phyloP scores from a whole-genome alignment of 2,329 filamentous ascomycete genomes.

The Phoma sp. region DNA sequence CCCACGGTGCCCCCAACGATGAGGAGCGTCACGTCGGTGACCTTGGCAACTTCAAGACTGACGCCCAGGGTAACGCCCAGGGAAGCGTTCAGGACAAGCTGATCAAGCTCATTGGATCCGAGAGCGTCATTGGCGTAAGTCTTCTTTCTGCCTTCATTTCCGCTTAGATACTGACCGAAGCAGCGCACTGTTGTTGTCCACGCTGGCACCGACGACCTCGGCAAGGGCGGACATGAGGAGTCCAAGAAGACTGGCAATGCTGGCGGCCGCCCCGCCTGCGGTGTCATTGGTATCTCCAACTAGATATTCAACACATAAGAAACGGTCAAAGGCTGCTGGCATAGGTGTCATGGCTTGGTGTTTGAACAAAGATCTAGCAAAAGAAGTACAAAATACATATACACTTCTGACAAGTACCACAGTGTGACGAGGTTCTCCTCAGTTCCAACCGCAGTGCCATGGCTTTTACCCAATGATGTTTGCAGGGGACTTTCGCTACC shows the following conservation, averaged over 20 bases:
- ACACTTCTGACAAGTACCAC: neutral
- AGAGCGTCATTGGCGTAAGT: constrained; percentile 88
- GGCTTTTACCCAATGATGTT: neutral
- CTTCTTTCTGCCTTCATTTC: neutral
- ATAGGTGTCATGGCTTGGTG: neutral
- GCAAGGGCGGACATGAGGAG: constrained; percentile 89
- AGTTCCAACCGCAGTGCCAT: neutral
- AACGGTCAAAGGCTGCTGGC: neutral
- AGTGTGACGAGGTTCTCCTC: neutral
- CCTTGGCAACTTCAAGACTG: constrained; percentile 95
- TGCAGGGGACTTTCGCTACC: neutral
- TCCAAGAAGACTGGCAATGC: constrained; percentile 99
- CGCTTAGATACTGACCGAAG: constrained; percentile 17
- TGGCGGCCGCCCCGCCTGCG: constrained; percentile 90
- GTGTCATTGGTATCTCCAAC: constrained; percentile 88
- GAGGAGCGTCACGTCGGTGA: constrained; percentile 92
- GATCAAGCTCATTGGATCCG: constrained; percentile 93
- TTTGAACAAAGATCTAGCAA: neutral
- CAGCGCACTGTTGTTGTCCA: constrained; percentile 95
- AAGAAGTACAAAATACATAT: neutral
- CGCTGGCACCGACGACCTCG: constrained; percentile 94
- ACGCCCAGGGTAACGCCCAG: constrained; percentile 87
- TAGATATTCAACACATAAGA: constrained; percentile 54
- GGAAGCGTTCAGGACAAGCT: constrained; percentile 80
- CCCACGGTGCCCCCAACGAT: constrained; percentile 86